These are phyloP conservation scores for Solanum hybrid DNA, from an alignment of 305 asterid genomes.

Conservation along the genomic window DNA sequence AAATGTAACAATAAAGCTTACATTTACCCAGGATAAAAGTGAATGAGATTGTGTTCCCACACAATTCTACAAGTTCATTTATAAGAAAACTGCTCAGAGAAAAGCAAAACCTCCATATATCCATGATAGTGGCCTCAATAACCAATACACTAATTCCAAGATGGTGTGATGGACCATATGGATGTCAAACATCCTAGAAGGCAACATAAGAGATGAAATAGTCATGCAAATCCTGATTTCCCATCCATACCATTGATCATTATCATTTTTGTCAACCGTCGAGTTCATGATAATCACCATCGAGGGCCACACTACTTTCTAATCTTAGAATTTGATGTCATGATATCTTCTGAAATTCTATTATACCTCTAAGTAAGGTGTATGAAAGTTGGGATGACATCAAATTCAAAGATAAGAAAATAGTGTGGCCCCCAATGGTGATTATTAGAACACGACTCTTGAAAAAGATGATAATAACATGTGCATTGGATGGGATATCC, in stretches of 20 bases:
- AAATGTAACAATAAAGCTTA: neutral
- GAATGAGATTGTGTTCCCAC: conserved; percentile 36
- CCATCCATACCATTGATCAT: neutral
- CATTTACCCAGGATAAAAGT: conserved; percentile 40
- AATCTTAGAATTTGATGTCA: conserved; percentile 35
- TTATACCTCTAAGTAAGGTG: neutral
- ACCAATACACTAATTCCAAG: neutral
- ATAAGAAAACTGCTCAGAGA: neutral
- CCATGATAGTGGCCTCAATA: conserved; percentile 32
- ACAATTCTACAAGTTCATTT: conserved; percentile 8
- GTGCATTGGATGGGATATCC: conserved; percentile 88
- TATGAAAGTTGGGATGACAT: neutral
- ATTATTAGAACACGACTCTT: conserved; percentile 50
- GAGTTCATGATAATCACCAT: conserved; percentile 53
- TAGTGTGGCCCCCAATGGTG: conserved; percentile 77
- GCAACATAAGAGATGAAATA: conserved; percentile 39
- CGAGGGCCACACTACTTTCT: conserved; percentile 50
- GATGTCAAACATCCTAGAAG: conserved; percentile 13
- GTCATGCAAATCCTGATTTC: conserved; percentile 32
- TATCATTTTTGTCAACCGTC: too few relatives aligned
- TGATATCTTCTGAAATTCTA: conserved; percentile 23
- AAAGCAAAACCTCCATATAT: neutral
- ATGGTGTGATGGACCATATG: neutral
- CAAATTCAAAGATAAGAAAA: neutral
- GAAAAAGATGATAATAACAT: conserved; percentile 50